phyloP scores from a whole-genome alignment of 768 basidiomycete species.

The Russula foetens region DNA sequence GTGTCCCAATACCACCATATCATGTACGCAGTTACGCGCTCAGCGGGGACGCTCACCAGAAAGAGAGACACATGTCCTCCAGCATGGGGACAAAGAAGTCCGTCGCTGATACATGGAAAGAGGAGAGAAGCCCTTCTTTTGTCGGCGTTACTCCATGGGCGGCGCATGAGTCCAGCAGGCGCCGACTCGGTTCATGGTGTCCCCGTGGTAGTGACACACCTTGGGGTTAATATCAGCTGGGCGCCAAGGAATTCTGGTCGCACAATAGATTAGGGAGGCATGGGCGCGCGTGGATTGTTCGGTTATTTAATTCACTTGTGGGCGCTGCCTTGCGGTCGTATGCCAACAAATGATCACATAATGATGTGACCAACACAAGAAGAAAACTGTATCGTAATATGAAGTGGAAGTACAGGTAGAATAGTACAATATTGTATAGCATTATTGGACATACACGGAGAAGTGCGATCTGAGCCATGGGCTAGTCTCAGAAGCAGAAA shows the following conservation, averaged over 20 bases:
- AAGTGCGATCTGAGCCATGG: neutral
- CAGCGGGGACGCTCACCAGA: neutral
- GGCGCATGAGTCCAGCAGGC: neutral
- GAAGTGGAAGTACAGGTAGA: neutral
- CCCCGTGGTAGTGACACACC: neutral
- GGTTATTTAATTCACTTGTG: neutral
- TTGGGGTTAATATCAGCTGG: neutral
- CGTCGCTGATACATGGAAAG: neutral
- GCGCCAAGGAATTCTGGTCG: neutral
- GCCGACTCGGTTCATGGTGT: neutral
- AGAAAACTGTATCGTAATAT: too few species aligned
- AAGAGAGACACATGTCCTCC: neutral
- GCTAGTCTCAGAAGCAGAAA: neutral
- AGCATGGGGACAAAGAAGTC: neutral
- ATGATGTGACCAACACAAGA: neutral
- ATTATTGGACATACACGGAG: neutral
- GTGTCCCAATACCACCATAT: too few species aligned
- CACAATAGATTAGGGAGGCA: neutral
- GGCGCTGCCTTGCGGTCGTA: neutral
- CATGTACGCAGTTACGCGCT: too few species aligned
- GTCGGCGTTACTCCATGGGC: neutral
- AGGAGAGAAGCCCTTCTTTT: neutral
- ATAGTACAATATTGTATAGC: neutral
- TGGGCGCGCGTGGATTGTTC: neutral
- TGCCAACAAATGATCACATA: neutral